Evolutionary conservation across 768 basidiomycete genomes (phyloP).

Genomic region (Boletus pseudopeckii): DNA sequence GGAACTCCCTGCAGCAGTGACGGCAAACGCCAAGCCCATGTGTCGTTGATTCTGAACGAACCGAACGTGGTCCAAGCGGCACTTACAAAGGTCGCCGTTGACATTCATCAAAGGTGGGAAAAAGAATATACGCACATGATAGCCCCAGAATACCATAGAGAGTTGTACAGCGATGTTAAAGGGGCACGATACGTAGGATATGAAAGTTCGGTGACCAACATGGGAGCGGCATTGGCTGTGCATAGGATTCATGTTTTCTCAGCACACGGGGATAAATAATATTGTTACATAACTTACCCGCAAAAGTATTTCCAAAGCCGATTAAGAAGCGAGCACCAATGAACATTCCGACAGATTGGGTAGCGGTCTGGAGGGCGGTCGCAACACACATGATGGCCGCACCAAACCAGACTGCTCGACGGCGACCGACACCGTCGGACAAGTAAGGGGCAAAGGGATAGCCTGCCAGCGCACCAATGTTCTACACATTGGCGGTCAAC

Average conservation of each 20-base stretch:
- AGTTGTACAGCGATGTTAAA: conserved; percentile 75
- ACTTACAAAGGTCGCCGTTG: conserved; percentile 24
- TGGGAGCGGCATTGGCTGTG: conserved; percentile 67
- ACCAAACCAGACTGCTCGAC: conserved; percentile 61
- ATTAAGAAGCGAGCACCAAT: conserved; percentile 77
- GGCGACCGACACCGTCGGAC: conserved; percentile 69
- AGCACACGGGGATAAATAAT: neutral
- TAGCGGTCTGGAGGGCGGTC: conserved; percentile 64
- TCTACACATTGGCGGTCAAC: conserved; percentile 36
- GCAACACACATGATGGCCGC: conserved; percentile 66
- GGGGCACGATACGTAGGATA: conserved; percentile 80
- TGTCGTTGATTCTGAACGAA: conserved; percentile 61
- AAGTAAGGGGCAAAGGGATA: conserved; percentile 71
- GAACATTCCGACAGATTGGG: conserved; percentile 74
- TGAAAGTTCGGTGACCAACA: conserved; percentile 79
- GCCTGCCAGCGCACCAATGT: conserved; percentile 66
- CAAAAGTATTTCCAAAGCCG: conserved; percentile 74
- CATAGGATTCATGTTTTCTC: neutral
- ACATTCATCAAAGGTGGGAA: neutral
- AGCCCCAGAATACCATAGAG: conserved; percentile 84
- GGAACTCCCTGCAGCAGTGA: conserved; percentile 71
- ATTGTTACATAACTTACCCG: conserved; percentile 36
- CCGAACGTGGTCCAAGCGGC: conserved; percentile 84
- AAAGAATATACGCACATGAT: conserved; percentile 50
- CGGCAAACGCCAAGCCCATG: conserved; percentile 83